Base-by-base conservation (phyloP, 768 basidiomycete species). In the Tephrocybe sp. region DNA sequence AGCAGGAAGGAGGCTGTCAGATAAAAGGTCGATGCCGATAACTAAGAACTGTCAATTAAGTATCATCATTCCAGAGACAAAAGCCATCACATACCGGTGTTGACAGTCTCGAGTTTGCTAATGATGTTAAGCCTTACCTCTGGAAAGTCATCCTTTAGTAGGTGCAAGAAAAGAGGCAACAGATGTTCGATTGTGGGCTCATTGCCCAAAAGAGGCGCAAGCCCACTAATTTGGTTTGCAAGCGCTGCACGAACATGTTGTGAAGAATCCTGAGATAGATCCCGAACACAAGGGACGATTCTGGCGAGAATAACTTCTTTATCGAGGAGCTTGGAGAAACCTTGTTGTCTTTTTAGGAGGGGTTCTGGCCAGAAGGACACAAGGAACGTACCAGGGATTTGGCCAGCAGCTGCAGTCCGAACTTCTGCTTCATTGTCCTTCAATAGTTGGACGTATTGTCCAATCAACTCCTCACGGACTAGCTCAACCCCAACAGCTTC, bases 391-490 rank as follows among this genome's bases (percentile, higher is more conserved):
- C 95, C 95, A 68, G 97, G 97, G 56, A 99, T 91, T 68, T 98
- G 97, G 31, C 91, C 91, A 31, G 95, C 85, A 44, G 89, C 94
- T 36, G 97, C 95, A 42, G 94, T 97, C 55, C 94, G 84, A 34
- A 97, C 97, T 70, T 99, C 97, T 16, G 97, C 97, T 70, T 99
- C 97, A 61, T 95, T 95, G 63, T 99, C 97, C 69, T 97, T 98
- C 62, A 99, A 73, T 48, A 99, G 76, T 50, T 90, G 86, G 5
- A 97, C 92, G 66, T 88, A 98, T 54, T 95, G 93, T 23, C 83
- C 83, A 56, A 94, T 93, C 53, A 98, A 72, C 64, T 99, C 97
- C 57, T 97, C 95, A 56, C 92, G 79, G 38, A 97, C 91, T 47
- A 98, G 79, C 42, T 94, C 92, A 52, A 78, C 71, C 3, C 97